These are phyloP conservation scores for Penicillium mononematosum DNA, from an alignment of 495 filamentous ascomycete species.

Conservation along the genomic window DNA sequence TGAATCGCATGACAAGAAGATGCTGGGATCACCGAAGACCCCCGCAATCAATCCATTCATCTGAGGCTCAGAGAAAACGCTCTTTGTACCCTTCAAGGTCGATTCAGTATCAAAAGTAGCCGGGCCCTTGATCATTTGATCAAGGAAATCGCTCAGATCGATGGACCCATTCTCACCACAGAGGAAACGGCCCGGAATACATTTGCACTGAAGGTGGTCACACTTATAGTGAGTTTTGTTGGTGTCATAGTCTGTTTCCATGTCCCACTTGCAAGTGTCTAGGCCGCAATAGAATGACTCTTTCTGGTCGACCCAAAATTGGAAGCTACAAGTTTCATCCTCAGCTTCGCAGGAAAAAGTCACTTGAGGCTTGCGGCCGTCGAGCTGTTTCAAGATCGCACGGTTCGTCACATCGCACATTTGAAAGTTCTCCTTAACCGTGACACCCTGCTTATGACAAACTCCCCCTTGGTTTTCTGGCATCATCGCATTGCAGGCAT, in stretches of 20 bases:
- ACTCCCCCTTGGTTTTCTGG: conserved; percentile 74
- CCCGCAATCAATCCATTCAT: conserved; percentile 85
- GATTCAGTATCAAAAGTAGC: conserved; percentile 75
- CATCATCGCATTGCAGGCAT: conserved; percentile 83
- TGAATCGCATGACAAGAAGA: conserved; percentile 74
- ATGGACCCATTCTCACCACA: conserved; percentile 89
- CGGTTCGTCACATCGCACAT: conserved; percentile 96
- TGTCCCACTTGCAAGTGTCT: conserved; percentile 71
- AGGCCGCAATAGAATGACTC: conserved; percentile 97
- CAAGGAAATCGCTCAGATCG: conserved; percentile 86
- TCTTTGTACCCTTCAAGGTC: conserved; percentile 62
- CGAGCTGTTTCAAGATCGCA: conserved; percentile 85
- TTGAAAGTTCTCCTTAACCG: conserved; percentile 92
- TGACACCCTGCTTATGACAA: conserved; percentile 86
- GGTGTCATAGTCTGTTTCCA: conserved; percentile 62
- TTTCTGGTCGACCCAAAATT: conserved; percentile 92
- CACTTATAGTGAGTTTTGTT: conserved; percentile 86
- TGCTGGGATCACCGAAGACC: conserved; percentile 89
- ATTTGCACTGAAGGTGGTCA: conserved; percentile 78
- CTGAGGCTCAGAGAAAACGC: conserved; percentile 74
- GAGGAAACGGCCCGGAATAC: conserved; percentile 86
- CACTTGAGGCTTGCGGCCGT: conserved; percentile 80
- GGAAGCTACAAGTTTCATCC: conserved; percentile 78
- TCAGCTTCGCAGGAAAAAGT: conserved; percentile 88
- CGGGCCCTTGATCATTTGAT: conserved; percentile 76